A percentile compares a stretch with the other conserved stretches of the same genome.
These are phyloP conservation scores for Phyllosticta paracitricarpa DNA, from an alignment of 2,329 filamentous ascomycete genomes.

Conservation along the genomic window DNA sequence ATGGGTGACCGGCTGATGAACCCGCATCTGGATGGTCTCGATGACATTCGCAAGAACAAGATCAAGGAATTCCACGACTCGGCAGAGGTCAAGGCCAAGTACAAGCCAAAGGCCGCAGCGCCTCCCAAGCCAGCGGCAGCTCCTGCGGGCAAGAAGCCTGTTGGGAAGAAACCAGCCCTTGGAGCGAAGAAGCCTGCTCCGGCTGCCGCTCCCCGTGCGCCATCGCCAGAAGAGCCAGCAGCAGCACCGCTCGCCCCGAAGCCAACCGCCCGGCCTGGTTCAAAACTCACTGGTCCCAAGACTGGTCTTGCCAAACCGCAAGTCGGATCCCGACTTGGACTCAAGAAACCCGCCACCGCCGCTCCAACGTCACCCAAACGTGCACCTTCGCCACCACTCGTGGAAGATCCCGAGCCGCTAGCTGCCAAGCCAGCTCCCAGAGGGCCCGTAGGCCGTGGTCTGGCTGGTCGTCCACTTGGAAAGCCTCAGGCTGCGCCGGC, in stretches of 20 bases:
- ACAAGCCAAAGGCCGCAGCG: slow-evolving; percentile 72
- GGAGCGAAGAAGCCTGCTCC: slow-evolving; percentile 43
- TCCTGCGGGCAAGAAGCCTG: slow-evolving; percentile 35
- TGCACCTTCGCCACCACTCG: slow-evolving; percentile 38
- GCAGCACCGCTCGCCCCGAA: slow-evolving; percentile 48
- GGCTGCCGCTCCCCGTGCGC: slow-evolving; percentile 21
- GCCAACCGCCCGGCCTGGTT: slow-evolving; percentile 43
- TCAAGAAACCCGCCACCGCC: slow-evolving; percentile 30
- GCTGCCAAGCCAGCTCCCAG: slow-evolving; percentile 45
- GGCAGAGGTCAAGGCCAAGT: slow-evolving; percentile 78
- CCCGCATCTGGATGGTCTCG: slow-evolving; percentile 78
- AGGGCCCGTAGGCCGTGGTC: slow-evolving; percentile 58
- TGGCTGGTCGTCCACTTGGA: slow-evolving; percentile 75
- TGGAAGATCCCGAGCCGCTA: slow-evolving; percentile 44
- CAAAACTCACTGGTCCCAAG: slow-evolving; percentile 32
- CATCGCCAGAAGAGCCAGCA: slow-evolving; percentile 35
- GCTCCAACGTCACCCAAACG: slow-evolving; percentile 3
- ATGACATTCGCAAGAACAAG: slow-evolving; percentile 91
- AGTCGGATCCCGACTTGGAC: slow-evolving; percentile 24
- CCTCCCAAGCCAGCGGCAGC: slow-evolving; percentile 49
- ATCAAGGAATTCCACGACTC: slow-evolving; percentile 84
- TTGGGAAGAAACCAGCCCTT: slow-evolving; percentile 42
- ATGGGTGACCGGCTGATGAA: slow-evolving; percentile 95
- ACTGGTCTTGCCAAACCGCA: slow-evolving; percentile 25
- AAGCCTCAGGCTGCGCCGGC: slow-evolving; percentile 44